A percentile compares a stretch with the other conserved stretches of the same genome.
phyloP scores from a whole-genome alignment of 2,329 filamentous ascomycete species.

The Sporothrix brasiliensis region DNA sequence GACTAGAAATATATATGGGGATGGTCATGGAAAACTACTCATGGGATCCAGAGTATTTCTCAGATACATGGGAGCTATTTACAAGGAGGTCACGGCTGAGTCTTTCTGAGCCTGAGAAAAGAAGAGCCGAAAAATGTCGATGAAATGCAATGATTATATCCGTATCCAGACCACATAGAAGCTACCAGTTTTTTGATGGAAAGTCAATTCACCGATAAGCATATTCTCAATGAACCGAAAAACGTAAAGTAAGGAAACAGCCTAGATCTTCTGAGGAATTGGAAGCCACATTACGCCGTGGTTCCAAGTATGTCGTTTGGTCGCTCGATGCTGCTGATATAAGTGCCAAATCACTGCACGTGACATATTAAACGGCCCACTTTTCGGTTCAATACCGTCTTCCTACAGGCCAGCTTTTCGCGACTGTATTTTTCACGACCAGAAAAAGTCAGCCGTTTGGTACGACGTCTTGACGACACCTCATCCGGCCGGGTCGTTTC shows the following conservation, averaged over 20 bases:
- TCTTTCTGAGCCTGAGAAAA: too few relatives aligned
- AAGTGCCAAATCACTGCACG: neutral
- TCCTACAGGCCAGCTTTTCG: slow-evolving; percentile 10
- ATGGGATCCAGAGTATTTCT: neutral
- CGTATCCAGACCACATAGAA: too few relatives aligned
- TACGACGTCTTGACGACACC: slow-evolving; percentile 25
- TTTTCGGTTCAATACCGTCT: slow-evolving; percentile 1
- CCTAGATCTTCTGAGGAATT: too few relatives aligned
- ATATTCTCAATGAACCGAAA: too few relatives aligned
- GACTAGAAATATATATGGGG: neutral
- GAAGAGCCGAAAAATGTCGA: too few relatives aligned
- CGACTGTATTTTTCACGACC: slow-evolving; percentile 29
- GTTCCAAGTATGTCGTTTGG: too few relatives aligned
- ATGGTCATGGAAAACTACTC: neutral
- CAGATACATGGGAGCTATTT: neutral
- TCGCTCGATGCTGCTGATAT: neutral
- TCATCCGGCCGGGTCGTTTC: neutral
- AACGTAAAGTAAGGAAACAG: too few relatives aligned
- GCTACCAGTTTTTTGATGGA: too few relatives aligned
- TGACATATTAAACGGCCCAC: neutral
- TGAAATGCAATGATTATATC: too few relatives aligned
- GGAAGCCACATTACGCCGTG: too few relatives aligned
- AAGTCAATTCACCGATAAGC: too few relatives aligned
- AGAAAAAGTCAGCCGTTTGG: slow-evolving; percentile 15
- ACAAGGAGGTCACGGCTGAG: too few relatives aligned